phyloP scores from a whole-genome alignment of 345 rosid genomes.

The Garcia nutans region DNA sequence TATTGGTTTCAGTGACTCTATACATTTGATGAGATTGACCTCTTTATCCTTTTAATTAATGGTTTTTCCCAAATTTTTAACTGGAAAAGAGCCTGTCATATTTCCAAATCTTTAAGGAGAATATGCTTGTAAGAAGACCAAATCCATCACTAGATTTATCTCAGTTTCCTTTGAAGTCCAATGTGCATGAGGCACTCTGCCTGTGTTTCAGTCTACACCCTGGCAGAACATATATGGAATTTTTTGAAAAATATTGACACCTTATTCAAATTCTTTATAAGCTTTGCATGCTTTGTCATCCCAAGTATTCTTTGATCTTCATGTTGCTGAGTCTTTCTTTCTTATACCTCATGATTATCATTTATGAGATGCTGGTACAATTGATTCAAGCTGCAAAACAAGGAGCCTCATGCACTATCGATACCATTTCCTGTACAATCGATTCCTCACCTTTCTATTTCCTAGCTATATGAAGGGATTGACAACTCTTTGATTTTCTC shows the following conservation, averaged over 20 bases:
- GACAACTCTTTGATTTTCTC: not conserved
- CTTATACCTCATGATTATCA: not conserved
- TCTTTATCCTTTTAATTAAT: constrained; percentile 2
- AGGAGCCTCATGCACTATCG: not conserved
- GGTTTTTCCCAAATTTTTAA: not conserved
- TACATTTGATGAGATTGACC: not conserved
- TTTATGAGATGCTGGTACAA: not conserved
- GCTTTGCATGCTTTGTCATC: not conserved
- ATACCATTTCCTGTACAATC: not conserved
- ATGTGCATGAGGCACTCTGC: not conserved
- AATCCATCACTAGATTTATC: not conserved
- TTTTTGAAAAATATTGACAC: not conserved
- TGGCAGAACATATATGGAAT: not conserved
- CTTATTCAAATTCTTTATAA: too few species aligned
- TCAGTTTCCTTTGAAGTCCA: not conserved
- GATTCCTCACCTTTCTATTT: not conserved
- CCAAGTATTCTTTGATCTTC: not conserved
- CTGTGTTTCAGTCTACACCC: not conserved
- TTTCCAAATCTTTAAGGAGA: not conserved
- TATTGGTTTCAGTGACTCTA: not conserved
- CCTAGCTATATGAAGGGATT: not conserved
- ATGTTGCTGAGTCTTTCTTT: not conserved
- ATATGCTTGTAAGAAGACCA: not conserved
- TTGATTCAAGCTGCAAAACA: not conserved
- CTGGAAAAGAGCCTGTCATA: not conserved